These are phyloP conservation scores for Fusarium lateritium DNA, from an alignment of 2,329 filamentous ascomycete genomes.

Conservation along the genomic window DNA sequence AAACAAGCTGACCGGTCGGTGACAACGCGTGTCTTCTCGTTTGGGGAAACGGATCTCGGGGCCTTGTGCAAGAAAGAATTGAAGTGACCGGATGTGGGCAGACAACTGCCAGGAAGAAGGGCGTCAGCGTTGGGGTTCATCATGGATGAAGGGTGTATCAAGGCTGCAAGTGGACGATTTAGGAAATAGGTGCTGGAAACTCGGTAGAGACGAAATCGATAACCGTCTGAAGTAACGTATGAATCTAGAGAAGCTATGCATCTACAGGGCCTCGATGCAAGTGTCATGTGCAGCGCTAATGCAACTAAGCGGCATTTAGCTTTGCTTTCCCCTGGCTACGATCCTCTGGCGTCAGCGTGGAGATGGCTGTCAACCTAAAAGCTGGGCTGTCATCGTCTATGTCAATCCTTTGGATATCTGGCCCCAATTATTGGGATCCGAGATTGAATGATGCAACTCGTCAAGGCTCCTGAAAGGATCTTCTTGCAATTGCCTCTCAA, in stretches of 20 bases:
- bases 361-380: constrained; percentile 15
- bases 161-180: constrained; percentile 46
- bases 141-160: constrained; percentile 43
- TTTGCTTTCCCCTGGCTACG: constrained; percentile 27
- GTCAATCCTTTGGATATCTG: constrained; percentile 4
- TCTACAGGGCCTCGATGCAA: constrained; percentile 6
- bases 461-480: not conserved
- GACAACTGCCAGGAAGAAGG: constrained; percentile 23
- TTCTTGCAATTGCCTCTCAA: constrained; percentile 8
- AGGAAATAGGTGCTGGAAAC: constrained; percentile 43
- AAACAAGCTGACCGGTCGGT: constrained; percentile 23
- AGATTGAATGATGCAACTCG: constrained; percentile 31
- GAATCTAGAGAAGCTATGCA: constrained; percentile 32
- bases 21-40: constrained; percentile 9
- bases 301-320: constrained; percentile 39
- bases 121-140: constrained; percentile 1
- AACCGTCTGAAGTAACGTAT: constrained; percentile 40
- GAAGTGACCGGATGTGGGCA: constrained; percentile 37
- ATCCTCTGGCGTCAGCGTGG: constrained; percentile 35
- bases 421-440: constrained; percentile 2
- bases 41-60: constrained; percentile 37
- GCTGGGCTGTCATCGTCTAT: constrained; percentile 14
- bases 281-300: constrained; percentile 35
- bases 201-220: not conserved
- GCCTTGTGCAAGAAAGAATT: constrained; percentile 23